A percentile compares a stretch with the other conserved stretches of the same genome.
Evolutionary conservation across 257 asterid species (phyloP).

Genomic region (Nicotiana otophora): DNA sequence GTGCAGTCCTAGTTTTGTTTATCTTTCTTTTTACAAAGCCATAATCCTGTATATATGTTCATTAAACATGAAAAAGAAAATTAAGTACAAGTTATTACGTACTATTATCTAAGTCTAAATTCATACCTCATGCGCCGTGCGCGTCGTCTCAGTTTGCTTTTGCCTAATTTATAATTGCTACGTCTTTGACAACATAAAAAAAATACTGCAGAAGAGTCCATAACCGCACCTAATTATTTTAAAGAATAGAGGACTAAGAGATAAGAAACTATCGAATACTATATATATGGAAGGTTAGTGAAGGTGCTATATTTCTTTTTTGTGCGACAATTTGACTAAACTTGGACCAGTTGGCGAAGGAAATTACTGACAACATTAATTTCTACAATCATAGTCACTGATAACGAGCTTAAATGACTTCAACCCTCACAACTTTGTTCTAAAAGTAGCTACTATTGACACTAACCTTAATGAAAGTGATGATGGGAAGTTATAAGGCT

Average conservation of each 20-base stretch:
- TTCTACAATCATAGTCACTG: too few species aligned
- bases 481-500: too few species aligned
- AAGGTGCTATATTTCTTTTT: not conserved
- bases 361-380: not conserved
- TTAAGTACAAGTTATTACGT: not conserved
- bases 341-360: not conserved
- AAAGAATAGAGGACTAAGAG: not conserved
- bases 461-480: too few species aligned
- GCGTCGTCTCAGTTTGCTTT: not conserved
- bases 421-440: too few species aligned
- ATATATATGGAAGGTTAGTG: conserved; percentile 1
- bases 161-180: too few species aligned
- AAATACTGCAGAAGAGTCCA: not conserved
- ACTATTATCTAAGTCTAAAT: not conserved
- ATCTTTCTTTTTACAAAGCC: not conserved
- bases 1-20: not conserved
- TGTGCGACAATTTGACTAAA: not conserved
- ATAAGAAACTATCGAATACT: not conserved
- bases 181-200: not conserved
- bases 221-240: too few species aligned
- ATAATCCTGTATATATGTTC: not conserved
- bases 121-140: not conserved
- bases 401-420: too few species aligned
- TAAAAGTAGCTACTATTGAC: too few species aligned
- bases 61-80: not conserved